These are phyloP conservation scores for Trichoderma reesei DNA, from an alignment of 495 filamentous ascomycete species.

Conservation along the genomic window DNA sequence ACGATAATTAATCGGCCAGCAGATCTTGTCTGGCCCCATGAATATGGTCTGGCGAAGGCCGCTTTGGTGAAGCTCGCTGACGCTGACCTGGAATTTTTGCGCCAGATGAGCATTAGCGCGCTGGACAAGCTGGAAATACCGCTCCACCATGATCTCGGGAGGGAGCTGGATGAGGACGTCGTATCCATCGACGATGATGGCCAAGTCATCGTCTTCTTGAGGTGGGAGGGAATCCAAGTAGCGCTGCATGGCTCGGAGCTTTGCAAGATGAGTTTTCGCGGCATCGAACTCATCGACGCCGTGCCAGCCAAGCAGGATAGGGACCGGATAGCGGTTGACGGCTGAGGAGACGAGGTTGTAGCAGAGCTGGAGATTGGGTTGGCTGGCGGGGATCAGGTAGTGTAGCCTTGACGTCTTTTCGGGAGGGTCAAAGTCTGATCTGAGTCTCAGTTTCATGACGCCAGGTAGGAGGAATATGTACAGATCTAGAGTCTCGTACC, in stretches of 20 bases:
- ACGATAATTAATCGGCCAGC: conserved; percentile 15
- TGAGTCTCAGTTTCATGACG: neutral
- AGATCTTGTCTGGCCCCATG: conserved; percentile 19
- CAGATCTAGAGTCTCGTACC: neutral
- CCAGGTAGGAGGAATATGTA: neutral
- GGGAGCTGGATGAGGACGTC: conserved; percentile 10
- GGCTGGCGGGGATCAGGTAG: conserved; percentile 10
- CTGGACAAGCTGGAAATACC: conserved; percentile 12
- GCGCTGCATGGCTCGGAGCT: conserved; percentile 5
- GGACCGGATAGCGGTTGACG: conserved; percentile 2
- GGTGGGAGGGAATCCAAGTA: neutral
- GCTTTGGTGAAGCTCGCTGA: conserved; percentile 7
- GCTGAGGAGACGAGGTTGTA: conserved; percentile 9
- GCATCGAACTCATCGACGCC: conserved; percentile 8
- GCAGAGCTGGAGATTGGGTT: conserved; percentile 9
- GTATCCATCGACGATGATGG: conserved; percentile 13
- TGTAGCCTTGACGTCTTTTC: conserved; percentile 6
- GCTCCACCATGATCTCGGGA: conserved; percentile 10
- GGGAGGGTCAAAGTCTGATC: neutral
- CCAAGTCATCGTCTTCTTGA: conserved; percentile 11
- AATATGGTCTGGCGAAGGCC: conserved; percentile 17
- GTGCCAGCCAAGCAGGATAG: conserved; percentile 9
- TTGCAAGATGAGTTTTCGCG: conserved; percentile 9
- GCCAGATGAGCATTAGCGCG: conserved; percentile 14
- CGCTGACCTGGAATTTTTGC: conserved; percentile 1